A percentile compares a stretch with the other conserved stretches of the same genome.
Conservation (phyloP, 192 early-diverging fungal genomes). For the Rhizoclosmatium sp. region DNA sequence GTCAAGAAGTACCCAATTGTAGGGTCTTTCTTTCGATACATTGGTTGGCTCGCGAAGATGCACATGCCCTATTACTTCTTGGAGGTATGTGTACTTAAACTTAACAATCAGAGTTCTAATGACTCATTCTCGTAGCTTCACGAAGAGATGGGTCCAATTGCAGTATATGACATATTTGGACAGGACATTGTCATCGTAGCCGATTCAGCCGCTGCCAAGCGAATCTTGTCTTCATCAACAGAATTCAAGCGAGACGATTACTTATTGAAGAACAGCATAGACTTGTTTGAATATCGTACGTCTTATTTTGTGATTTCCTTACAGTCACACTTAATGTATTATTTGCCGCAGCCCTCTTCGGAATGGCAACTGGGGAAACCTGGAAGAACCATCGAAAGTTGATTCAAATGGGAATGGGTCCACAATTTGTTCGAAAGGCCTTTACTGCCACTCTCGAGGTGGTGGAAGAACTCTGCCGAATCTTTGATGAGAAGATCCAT, state of each 20-base stretch:
- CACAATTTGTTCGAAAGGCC: conserved; percentile 46
- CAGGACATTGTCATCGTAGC: not conserved
- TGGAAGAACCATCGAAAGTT: conserved; percentile 64
- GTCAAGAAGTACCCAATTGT: no score
- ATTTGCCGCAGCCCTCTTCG: conserved; percentile 42
- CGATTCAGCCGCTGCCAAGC: conserved; percentile 11
- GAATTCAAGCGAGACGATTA: conserved; percentile 19
- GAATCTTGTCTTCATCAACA: not conserved
- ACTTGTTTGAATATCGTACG: conserved; percentile 32
- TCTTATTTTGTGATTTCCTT: no score
- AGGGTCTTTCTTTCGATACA: no score
- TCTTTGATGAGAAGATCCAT: conserved; percentile 19
- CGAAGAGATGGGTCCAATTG: not conserved
- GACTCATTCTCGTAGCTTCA: not conserved
- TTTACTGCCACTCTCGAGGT: conserved; percentile 10
- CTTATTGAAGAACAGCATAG: conserved; percentile 17
- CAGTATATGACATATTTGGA: conserved; percentile 10
- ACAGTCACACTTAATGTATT: no score
- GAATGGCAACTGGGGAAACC: conserved; percentile 36
- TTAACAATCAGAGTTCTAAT: no score
- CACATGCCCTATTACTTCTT: no score
- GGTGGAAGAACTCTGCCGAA: conserved; percentile 1
- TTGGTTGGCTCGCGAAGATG: no score
- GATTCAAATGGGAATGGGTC: conserved; percentile 58
- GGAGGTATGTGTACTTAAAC: no score